A percentile compares a stretch with the other conserved stretches of the same genome.
These are phyloP conservation scores for Fraxinus quadrangulata DNA, from an alignment of 257 asterid genomes.

Conservation along the genomic window DNA sequence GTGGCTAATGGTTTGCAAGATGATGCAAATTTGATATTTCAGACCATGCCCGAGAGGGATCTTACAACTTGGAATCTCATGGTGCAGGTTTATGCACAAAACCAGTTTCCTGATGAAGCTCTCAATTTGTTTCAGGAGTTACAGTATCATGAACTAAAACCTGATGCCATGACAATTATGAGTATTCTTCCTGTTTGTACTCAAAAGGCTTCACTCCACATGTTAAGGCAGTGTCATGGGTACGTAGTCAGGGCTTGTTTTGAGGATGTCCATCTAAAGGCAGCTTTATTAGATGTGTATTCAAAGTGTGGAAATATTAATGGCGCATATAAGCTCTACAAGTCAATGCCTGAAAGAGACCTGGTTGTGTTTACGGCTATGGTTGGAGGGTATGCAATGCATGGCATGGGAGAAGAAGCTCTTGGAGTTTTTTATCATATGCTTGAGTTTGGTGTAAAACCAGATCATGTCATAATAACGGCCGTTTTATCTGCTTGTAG, in stretches of 20 bases:
- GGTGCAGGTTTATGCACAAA: constrained; percentile 63
- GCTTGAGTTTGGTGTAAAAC: constrained; percentile 62
- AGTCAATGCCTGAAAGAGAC: constrained; percentile 55
- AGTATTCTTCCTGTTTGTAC: constrained; percentile 71
- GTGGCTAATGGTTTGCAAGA: constrained; percentile 39
- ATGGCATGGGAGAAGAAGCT: constrained; percentile 78
- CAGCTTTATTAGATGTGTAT: constrained; percentile 66
- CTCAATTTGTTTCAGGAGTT: constrained; percentile 52
- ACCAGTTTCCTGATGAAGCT: constrained; percentile 59
- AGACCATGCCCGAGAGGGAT: constrained; percentile 60
- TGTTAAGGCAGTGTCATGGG: constrained; percentile 78
- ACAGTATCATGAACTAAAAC: constrained; percentile 52
- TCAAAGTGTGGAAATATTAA: constrained; percentile 74
- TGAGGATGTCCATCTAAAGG: constrained; percentile 54
- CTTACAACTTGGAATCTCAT: constrained; percentile 72
- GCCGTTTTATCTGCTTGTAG: constrained; percentile 81
- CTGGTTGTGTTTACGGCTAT: constrained; percentile 74
- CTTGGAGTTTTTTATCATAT: constrained; percentile 48
- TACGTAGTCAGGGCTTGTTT: constrained; percentile 51
- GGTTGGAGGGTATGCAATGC: constrained; percentile 88
- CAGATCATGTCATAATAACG: constrained; percentile 72
- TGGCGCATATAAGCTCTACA: constrained; percentile 61
- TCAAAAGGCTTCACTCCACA: constrained; percentile 63
- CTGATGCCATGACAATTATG: constrained; percentile 63
- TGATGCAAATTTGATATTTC: constrained; percentile 52